Base-by-base conservation (phyloP, 2,329 filamentous ascomycete species). In the Blumeria hordei region DNA sequence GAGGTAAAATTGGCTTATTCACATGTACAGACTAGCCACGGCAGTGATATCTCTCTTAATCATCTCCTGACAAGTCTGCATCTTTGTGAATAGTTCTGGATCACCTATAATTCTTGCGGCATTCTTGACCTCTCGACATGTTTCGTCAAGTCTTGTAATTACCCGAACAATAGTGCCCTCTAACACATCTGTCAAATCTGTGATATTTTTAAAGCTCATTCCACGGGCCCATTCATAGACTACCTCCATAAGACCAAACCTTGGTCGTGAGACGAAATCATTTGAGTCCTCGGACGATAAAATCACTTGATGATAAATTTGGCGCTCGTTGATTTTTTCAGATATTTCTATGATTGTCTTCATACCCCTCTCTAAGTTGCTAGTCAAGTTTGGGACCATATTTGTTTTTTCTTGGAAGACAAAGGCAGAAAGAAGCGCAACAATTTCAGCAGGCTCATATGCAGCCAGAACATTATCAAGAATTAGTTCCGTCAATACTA, bases 171-270 rank as follows among this genome's bases (percentile, higher is more conserved):
- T 96, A 0, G 92, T 96, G 1, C 92, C 92, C 68, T 98, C 92
- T 63, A 96, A 79, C 56, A 98, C 88, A 67, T 96, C 90, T 7
- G 92, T 98, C 65, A 98, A 70, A 60, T 90, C 85, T 0, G 90
- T 96, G 61, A 98, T 98, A 60, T 92, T 90, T 69, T 93, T 94
- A 74, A 98, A 98, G 54, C 85, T 90, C 87, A 96, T 96, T 32
- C 92, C 92, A 53, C 87, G 75, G 9, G 92, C 92, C 92, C 92
- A 98, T 68, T 98, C 92, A 66, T 96, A 95, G 36, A 98, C 93
- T 0, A 98, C 92, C 68, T 98, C 92, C 66, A 94, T 88, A 55
- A 98, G 76, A 1, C 90, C 92, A 65, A 98, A 98, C 9, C 90
- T 77, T 1, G 88, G 87, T 55, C 82, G 76, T 57, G 80, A 87